Conservation (phyloP, 2,329 filamentous ascomycete species). For the Penicillium psychrosexuale region DNA sequence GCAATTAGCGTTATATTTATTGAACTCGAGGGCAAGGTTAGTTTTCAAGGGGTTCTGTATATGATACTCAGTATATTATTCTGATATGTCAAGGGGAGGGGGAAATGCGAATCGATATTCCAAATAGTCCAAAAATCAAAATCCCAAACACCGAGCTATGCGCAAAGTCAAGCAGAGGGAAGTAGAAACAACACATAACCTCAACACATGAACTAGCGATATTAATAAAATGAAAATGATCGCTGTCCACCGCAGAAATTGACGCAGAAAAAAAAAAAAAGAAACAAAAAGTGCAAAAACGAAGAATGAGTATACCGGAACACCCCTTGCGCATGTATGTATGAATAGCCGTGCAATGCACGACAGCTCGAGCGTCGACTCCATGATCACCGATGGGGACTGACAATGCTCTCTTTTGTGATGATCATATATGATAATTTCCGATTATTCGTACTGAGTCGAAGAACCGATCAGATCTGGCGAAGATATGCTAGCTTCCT, state of each 20-base stretch:
- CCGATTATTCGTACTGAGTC: conserved; percentile 18
- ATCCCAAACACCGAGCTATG: conserved; percentile 23
- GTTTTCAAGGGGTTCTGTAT: conserved; percentile 1
- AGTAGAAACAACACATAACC: not conserved
- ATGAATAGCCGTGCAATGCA: not conserved
- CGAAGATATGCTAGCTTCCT: conserved; percentile 29
- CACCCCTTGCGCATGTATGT: not conserved
- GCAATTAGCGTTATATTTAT: conserved; percentile 1
- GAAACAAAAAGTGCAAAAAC: not conserved
- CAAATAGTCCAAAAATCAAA: not conserved
- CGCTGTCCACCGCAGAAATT: not conserved
- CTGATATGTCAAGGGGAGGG: not conserved
- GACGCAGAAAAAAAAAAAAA: not conserved
- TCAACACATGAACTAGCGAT: not conserved
- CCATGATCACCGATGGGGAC: not conserved
- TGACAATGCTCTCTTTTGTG: not conserved
- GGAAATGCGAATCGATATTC: not conserved
- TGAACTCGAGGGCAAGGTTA: not conserved
- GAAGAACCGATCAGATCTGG: conserved; percentile 36
- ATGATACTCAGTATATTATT: conserved; percentile 2
- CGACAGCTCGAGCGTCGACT: not conserved
- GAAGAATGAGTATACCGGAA: not conserved
- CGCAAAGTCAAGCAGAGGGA: conserved; percentile 6
- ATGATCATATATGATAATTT: not conserved
- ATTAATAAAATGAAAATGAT: not conserved